phyloP scores from a whole-genome alignment of 352 stramenopile species.

The Phytophthora macrochlamydospora region DNA sequence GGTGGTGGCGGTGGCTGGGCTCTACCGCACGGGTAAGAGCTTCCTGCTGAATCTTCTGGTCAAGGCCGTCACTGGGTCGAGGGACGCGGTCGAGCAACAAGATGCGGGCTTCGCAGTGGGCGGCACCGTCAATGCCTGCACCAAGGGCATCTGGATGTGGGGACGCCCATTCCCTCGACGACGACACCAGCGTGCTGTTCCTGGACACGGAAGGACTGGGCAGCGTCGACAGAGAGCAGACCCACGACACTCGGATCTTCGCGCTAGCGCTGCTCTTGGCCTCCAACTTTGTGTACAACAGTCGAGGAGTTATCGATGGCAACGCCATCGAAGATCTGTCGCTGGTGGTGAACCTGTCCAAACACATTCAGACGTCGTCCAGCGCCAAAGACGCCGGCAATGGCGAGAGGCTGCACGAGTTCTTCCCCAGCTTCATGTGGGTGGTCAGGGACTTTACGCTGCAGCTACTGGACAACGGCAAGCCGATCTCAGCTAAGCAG shows the following conservation, averaged over 20 bases:
- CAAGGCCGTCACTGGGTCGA: conserved; percentile 45
- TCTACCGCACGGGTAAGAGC: conserved; percentile 92
- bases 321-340: conserved; percentile 91
- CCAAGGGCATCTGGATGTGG: conserved; percentile 94
- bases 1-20: conserved; percentile 83
- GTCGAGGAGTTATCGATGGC: conserved; percentile 87
- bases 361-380: conserved; percentile 86
- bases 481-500: conserved; percentile 87
- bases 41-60: conserved; percentile 91
- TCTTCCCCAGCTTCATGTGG: conserved; percentile 91
- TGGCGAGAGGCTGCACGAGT: conserved; percentile 62
- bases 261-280: conserved; percentile 84
- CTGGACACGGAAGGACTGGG: conserved; percentile 91
- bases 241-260: conserved; percentile 92
- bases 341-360: conserved; percentile 91
- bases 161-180: conserved; percentile 71
- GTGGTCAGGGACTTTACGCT: conserved; percentile 92
- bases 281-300: conserved; percentile 93
- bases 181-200: conserved; percentile 81
- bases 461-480: conserved; percentile 84
- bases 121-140: conserved; percentile 88
- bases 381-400: conserved; percentile 37
- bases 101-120: conserved; percentile 78
- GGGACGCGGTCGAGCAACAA: conserved; percentile 5
- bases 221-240: conserved; percentile 83